These are phyloP conservation scores for Taiozyma sp. DNA, from an alignment of 1,139 yeast species.

Conservation along the genomic window DNA sequence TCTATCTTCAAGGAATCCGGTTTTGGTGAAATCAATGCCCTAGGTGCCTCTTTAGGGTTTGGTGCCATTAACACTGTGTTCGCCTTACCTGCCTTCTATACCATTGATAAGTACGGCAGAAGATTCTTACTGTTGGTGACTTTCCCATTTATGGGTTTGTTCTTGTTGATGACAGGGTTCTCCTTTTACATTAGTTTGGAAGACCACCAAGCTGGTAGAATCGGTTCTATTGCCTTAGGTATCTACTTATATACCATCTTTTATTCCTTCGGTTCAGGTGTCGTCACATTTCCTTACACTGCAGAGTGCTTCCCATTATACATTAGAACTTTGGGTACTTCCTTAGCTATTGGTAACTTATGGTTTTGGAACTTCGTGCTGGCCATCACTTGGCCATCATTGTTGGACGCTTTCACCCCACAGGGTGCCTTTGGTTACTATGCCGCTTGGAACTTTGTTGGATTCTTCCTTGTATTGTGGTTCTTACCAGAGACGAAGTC, in stretches of 20 bases:
- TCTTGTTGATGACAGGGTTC: slow-evolving; percentile 68
- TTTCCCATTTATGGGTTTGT: slow-evolving; percentile 70
- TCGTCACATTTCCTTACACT: slow-evolving; percentile 85
- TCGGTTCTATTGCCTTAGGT: slow-evolving; percentile 66
- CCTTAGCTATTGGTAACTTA: slow-evolving; percentile 77
- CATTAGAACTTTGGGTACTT: slow-evolving; percentile 83
- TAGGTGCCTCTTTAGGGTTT: slow-evolving; percentile 82
- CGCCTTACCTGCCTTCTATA: slow-evolving; percentile 80
- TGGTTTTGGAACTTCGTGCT: slow-evolving; percentile 84
- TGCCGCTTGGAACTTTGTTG: slow-evolving; percentile 82
- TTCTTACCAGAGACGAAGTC: slow-evolving; percentile 72
- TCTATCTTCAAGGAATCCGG: slow-evolving; percentile 69
- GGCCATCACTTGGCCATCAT: slow-evolving; percentile 80
- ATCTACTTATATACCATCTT: slow-evolving; percentile 70
- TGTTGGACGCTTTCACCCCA: slow-evolving; percentile 59
- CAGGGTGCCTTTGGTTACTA: slow-evolving; percentile 90
- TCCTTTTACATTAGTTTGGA: slow-evolving; percentile 65
- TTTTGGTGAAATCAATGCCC: slow-evolving; percentile 54
- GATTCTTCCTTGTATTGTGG: slow-evolving; percentile 65
- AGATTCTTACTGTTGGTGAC: slow-evolving; percentile 64
- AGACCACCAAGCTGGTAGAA: slow-evolving; percentile 42
- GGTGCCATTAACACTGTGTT: slow-evolving; percentile 79
- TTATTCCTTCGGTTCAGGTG: slow-evolving; percentile 86
- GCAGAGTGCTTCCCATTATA: slow-evolving; percentile 87
- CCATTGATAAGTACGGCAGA: slow-evolving; percentile 79